Evolutionary conservation across 2,329 filamentous ascomycete species (phyloP).

Genomic region (Colletotrichum sp.): DNA sequence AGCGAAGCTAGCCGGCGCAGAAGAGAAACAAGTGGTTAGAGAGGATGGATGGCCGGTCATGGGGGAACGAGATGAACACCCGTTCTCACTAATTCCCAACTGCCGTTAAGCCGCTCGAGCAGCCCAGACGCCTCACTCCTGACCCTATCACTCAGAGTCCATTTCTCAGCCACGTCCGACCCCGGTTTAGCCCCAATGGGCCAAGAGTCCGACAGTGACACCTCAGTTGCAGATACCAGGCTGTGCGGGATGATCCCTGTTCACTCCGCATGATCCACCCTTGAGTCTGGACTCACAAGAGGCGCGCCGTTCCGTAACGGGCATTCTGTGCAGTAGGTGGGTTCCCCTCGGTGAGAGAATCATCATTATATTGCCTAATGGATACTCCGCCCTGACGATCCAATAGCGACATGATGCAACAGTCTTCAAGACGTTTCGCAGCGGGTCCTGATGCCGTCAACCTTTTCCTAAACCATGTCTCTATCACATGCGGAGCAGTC

Average conservation of each 20-base stretch:
- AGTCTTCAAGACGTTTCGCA: neutral
- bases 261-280: constrained; percentile 6
- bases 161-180: constrained; percentile 1
- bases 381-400: neutral
- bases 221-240: neutral
- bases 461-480: neutral
- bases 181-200: neutral
- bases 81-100: neutral
- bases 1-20: neutral
- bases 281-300: neutral
- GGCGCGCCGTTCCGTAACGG: neutral
- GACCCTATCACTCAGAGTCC: neutral
- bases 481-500: neutral
- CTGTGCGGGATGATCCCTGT: neutral
- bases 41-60: neutral
- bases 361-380: neutral
- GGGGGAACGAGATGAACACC: constrained; percentile 1
- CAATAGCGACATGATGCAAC: neutral
- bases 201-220: neutral
- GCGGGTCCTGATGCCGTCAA: neutral
- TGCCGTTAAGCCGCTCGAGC: neutral
- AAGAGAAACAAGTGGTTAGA: neutral
- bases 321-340: neutral
- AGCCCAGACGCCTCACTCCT: neutral
- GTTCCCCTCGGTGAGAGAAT: neutral